phyloP scores from a whole-genome alignment of 768 basidiomycete species.

The Pleurotus giganteus region DNA sequence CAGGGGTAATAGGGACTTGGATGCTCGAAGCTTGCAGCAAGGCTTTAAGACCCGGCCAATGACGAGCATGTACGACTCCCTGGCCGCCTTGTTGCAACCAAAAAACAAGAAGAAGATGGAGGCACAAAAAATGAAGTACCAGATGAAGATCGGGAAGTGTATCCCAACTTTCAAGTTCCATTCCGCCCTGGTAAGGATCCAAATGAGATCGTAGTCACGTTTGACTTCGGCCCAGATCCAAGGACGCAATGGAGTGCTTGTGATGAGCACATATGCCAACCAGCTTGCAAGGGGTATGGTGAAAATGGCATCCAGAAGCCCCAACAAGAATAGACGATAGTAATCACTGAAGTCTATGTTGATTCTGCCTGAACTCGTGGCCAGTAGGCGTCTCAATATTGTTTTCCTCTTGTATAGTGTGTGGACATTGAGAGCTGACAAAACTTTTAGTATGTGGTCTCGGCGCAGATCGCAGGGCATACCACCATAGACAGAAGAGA shows the following conservation, averaged over 20 bases:
- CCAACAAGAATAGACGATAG: constrained; percentile 33
- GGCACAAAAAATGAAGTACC: constrained; percentile 28
- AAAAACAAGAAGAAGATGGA: constrained; percentile 44
- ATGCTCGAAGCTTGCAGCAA: not conserved
- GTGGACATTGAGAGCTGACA: constrained; percentile 11
- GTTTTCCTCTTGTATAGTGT: constrained; percentile 12
- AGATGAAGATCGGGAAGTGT: constrained; percentile 26
- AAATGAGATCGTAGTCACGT: constrained; percentile 28
- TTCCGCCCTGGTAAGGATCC: constrained; percentile 19
- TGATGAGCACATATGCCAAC: constrained; percentile 23
- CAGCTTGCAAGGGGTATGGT: constrained; percentile 28
- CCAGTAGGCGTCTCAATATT: constrained; percentile 17
- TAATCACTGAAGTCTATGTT: constrained; percentile 31
- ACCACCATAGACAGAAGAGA: constrained; percentile 13
- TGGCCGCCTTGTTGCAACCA: constrained; percentile 40
- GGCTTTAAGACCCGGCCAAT: not conserved
- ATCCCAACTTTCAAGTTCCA: constrained; percentile 19
- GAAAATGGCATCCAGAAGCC: constrained; percentile 28
- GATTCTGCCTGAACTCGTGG: constrained; percentile 12
- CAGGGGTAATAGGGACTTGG: not conserved
- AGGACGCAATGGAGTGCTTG: constrained; percentile 16
- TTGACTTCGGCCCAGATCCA: constrained; percentile 34
- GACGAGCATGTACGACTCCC: constrained; percentile 26
- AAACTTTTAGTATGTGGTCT: not conserved
- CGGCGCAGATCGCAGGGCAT: not conserved